Conservation (phyloP, 208 protist genomes). For the Trypanosoma theileri region DNA sequence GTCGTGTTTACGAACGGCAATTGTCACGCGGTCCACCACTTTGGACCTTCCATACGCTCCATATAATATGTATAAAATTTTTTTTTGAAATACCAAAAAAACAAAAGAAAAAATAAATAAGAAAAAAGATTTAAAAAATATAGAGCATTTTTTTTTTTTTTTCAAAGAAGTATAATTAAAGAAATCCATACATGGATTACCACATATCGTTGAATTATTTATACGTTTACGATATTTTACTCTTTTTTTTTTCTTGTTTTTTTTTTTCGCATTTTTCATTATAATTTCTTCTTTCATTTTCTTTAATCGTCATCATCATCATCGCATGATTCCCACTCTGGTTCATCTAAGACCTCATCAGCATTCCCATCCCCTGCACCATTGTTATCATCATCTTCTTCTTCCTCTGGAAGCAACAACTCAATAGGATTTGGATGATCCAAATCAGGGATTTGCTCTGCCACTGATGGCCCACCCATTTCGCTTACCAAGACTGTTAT, state of each 20-base stretch:
- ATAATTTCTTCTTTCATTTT: conserved; percentile 1
- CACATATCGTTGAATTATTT: not conserved
- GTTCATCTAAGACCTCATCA: conserved; percentile 52
- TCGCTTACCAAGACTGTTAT: conserved; percentile 79
- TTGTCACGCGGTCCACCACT: too few relatives aligned
- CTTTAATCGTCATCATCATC: conserved; percentile 50
- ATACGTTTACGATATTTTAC: not conserved
- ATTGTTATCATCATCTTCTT: conserved; percentile 31
- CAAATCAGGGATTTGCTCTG: conserved; percentile 65
- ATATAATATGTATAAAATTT: too few relatives aligned
- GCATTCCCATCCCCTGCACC: conserved; percentile 31
- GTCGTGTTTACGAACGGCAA: not conserved
- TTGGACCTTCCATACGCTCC: too few relatives aligned
- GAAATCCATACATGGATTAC: not conserved
- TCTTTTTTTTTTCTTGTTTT: not conserved
- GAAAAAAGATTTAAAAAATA: not conserved
- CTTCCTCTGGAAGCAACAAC: conserved; percentile 70
- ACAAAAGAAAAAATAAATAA: conserved; percentile 4
- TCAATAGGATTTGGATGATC: conserved; percentile 85
- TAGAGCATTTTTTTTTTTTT: too few relatives aligned
- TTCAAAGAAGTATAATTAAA: not conserved
- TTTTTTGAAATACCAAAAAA: too few relatives aligned
- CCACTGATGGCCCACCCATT: conserved; percentile 83
- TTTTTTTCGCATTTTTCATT: not conserved
- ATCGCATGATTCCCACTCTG: conserved; percentile 67